Evolutionary conservation across 2,329 filamentous ascomycete species (phyloP).

Genomic region (Colletotrichum musae): DNA sequence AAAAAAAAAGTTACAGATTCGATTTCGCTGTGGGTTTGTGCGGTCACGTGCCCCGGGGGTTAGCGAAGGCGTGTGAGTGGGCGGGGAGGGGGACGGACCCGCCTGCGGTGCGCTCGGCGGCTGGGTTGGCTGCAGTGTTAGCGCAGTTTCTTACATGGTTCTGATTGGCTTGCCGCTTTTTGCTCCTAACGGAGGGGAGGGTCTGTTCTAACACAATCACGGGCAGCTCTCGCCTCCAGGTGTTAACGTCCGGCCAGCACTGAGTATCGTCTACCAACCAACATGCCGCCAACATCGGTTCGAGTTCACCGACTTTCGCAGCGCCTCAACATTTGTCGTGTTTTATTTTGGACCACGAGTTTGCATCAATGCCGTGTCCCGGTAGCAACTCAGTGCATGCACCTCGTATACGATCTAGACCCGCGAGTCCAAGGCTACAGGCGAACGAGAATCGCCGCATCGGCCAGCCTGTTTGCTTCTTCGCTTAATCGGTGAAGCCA

Average conservation of each 20-base stretch:
- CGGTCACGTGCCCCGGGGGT: conserved; percentile 46
- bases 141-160: background rate
- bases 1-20: conserved; percentile 34
- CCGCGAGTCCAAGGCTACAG: background rate
- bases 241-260: too few relatives aligned
- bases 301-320: conserved; percentile 30
- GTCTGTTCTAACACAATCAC: background rate
- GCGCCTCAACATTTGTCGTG: background rate
- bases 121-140: background rate
- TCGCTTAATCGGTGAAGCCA: background rate
- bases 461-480: conserved; percentile 17
- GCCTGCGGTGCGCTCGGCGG: background rate
- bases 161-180: conserved; percentile 4
- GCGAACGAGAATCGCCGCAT: background rate
- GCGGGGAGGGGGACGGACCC: background rate
- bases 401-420: conserved; percentile 19
- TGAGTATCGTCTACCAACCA: background rate
- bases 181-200: background rate
- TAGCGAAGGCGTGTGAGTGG: conserved; percentile 40
- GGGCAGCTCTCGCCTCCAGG: background rate
- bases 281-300: background rate
- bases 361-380: conserved; percentile 12
- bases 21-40: conserved; percentile 43
- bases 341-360: conserved; percentile 1
- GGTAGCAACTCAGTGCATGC: conserved; percentile 15